These are phyloP conservation scores for Tricladium varicosporioides DNA, from an alignment of 2,329 filamentous ascomycete genomes.

Conservation along the genomic window DNA sequence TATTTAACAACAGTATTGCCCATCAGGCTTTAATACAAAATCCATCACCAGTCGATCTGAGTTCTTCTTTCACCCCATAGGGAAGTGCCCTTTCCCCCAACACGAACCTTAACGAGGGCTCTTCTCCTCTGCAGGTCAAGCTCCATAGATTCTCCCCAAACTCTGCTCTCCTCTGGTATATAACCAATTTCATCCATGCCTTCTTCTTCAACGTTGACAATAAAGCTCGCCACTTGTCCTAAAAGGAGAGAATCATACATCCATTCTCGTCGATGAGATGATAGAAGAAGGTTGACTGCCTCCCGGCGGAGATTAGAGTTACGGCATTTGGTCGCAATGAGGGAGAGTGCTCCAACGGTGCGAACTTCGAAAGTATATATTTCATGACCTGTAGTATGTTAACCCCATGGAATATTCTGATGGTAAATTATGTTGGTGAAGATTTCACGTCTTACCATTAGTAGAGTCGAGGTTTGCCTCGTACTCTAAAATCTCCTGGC, in stretches of 20 bases:
- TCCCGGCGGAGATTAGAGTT: constrained; percentile 53
- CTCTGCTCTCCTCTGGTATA: constrained; percentile 18
- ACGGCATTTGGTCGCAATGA: constrained; percentile 64
- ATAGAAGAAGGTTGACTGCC: constrained; percentile 59
- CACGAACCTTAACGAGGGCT: constrained; percentile 17
- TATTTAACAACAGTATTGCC: no score
- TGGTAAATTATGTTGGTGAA: neutral
- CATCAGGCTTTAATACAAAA: no score
- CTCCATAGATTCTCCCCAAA: constrained; percentile 20
- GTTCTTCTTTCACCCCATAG: constrained; percentile 6
- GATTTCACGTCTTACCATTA: neutral
- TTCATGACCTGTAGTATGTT: constrained; percentile 13
- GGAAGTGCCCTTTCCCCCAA: constrained; percentile 8
- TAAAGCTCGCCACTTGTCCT: constrained; percentile 24
- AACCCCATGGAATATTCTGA: neutral
- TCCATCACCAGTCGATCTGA: constrained; percentile 1
- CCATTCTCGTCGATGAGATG: constrained; percentile 60
- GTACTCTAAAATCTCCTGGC: constrained; percentile 49
- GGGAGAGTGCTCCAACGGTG: constrained; percentile 61
- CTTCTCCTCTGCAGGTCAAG: constrained; percentile 15
- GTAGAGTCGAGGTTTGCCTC: constrained; percentile 11
- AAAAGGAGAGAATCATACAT: constrained; percentile 55
- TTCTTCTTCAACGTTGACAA: constrained; percentile 28
- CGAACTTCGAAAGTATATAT: constrained; percentile 32
- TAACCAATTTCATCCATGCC: constrained; percentile 19